A percentile compares a stretch with the other conserved stretches of the same genome.
phyloP scores from a whole-genome alignment of 2,329 filamentous ascomycete species.

The Alternaria tenuissima region DNA sequence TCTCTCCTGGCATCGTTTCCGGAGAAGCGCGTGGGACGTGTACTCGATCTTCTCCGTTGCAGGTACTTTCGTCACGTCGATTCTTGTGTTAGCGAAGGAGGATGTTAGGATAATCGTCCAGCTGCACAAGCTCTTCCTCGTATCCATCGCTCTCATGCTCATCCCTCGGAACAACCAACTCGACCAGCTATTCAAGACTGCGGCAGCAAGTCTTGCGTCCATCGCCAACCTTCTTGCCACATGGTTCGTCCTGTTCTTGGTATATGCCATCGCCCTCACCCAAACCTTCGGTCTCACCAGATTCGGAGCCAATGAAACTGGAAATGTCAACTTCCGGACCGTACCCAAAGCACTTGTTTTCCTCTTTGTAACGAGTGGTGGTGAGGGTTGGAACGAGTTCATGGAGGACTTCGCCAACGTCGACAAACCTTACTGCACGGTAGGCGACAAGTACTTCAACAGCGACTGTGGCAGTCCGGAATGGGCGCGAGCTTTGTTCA shows the following conservation, averaged over 20 bases:
- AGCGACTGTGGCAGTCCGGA: slow-evolving; percentile 91
- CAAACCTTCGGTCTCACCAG: slow-evolving; percentile 95
- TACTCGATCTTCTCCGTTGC: slow-evolving; percentile 83
- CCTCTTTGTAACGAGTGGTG: slow-evolving; percentile 90
- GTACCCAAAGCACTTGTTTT: slow-evolving; percentile 94
- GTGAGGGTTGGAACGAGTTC: slow-evolving; percentile 94
- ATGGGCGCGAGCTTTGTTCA: slow-evolving; percentile 90
- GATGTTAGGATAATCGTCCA: slow-evolving; percentile 71
- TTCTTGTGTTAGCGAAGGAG: slow-evolving; percentile 72
- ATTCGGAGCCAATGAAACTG: slow-evolving; percentile 75
- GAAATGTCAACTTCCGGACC: slow-evolving; percentile 89
- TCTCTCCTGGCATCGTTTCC: slow-evolving; percentile 89
- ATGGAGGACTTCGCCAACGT: slow-evolving; percentile 96
- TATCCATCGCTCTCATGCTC: slow-evolving; percentile 85
- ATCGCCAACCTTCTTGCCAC: slow-evolving; percentile 94
- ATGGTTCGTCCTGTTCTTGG: slow-evolving; percentile 96
- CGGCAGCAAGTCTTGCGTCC: slow-evolving; percentile 87
- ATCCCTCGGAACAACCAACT: slow-evolving; percentile 97
- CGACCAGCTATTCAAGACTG: slow-evolving; percentile 98
- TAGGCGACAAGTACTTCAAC: slow-evolving; percentile 74
- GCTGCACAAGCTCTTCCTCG: slow-evolving; percentile 92
- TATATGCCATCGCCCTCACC: slow-evolving; percentile 95
- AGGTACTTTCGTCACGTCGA: slow-evolving; percentile 82
- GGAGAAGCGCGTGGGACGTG: slow-evolving; percentile 93
- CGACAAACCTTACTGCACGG: slow-evolving; percentile 80